Evolutionary conservation across 1,284 basidiomycete genomes (phyloP), one percentile per base, ranked within the genome.

Genomic region (Taiwanofungus camphoratus): DNA sequence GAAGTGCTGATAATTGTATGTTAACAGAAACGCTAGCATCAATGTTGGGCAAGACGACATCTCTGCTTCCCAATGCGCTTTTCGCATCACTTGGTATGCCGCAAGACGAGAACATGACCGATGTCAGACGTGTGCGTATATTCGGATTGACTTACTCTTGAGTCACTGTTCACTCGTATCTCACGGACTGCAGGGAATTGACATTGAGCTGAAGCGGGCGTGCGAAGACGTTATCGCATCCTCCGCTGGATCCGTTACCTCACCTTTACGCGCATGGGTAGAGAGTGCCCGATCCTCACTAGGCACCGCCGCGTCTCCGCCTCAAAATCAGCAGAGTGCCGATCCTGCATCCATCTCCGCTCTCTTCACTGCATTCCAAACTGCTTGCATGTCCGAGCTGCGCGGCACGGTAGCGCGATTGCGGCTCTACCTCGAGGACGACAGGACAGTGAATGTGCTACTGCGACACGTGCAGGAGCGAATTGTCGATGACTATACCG

Each of bases 171-270:
- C 18, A 33, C 44, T 34, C 42, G 33, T 31, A 33, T 41, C 16
- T 36, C 35, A 12, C 35, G 18, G 6, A 27, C 27, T 30, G 44
- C 57, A 92, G 84, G 84, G 83, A 46, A 84, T 95, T 46, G 92
- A 95, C 62, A 74, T 82, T 41, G 85, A 87, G 36, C 75, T 95
- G 33, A 87, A 89, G 57, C 70, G 70, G 21, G 82, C 82, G 0
- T 95, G 92, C 65, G 90, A 93, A 65, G 77, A 79, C 29, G 73
- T 91, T 33, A 94, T 96, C 48, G 62, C 71, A 2, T 65, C 76
- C n/a, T 81, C 79, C 48, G 71, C 79, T 1, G 63, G 70, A 27
- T 60, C 67, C 0, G 71, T 76, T 36, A 74, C 70, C 18, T 65
- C 67, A 8, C 73, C 81, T 1, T 59, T 91, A 5, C 75, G 71